Evolutionary conservation across 2,329 filamentous ascomycete genomes (phyloP), one percentile per base, ranked within the genome.

Genomic region (Hirsutella thompsonii): DNA sequence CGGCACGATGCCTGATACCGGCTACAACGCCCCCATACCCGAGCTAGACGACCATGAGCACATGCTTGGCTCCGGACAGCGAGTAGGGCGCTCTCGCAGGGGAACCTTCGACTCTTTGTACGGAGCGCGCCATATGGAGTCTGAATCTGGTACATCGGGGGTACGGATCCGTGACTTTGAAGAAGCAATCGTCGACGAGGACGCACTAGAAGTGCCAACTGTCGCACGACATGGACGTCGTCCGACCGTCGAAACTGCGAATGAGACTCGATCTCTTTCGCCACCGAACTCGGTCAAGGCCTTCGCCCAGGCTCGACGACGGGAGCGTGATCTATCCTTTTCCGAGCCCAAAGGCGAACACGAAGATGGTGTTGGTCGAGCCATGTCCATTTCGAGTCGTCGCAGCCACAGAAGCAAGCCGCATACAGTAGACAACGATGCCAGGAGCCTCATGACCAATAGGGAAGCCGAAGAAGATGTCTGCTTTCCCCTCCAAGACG

Each of bases 281-380:
- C 90, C 90, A 10, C 92, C 92, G 8, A 98, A 95, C 60, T 98
- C 92, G 0, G 88, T 98, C 39, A 94, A 96, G 60, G 92, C 92
- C 4, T 98, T 98, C 61, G 92, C 92, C 16, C 85, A 92, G 54
- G 85, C 86, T 42, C 82, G 87, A 39, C 84, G 87, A 44, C 81
- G 89, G 44, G 85, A 90, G 56, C 83, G 89, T 35, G 86, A 79
- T 44, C 57, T 71, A 55, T 79, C 71, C 19, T 65, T 71, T 47
- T 74, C 70, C 14, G 74, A 73, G 47, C 55, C 60, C 42, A 58
- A 56, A 42, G 54, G 56, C 16, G 64, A 71, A 5, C 46, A 51
- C 8, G 56, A 64, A 37, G 62, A 66, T 29, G 67, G 70, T 16
- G 66, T 89, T 21, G 77, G 83, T 47, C 76, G 86, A 26, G 81